A percentile compares a stretch with the other conserved stretches of the same genome.
These are phyloP conservation scores for Rhododendron williamsianum DNA, from an alignment of 148 eudicot species.

Conservation along the genomic window DNA sequence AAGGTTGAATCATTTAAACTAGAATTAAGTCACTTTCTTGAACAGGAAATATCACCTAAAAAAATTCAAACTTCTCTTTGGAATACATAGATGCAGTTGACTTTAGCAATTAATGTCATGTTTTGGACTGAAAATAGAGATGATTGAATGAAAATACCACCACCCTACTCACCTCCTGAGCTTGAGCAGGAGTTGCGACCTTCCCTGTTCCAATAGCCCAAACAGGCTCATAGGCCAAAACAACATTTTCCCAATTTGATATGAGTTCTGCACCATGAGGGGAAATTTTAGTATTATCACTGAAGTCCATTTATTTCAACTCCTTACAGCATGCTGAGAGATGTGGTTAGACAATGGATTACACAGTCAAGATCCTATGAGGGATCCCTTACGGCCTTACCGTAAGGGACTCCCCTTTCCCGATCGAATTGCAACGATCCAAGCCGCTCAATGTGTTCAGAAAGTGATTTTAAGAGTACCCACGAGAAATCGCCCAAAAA, in stretches of 20 bases:
- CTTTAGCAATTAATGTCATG: not conserved
- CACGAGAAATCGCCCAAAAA: too few relatives aligned
- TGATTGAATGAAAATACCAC: conserved; percentile 2
- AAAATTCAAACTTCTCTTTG: not conserved
- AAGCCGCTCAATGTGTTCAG: too few relatives aligned
- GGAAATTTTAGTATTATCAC: not conserved
- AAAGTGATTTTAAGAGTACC: too few relatives aligned
- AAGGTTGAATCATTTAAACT: not conserved
- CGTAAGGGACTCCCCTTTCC: too few relatives aligned
- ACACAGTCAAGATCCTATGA: too few relatives aligned
- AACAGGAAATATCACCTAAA: not conserved
- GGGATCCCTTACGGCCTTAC: too few relatives aligned
- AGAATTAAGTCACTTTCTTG: not conserved
- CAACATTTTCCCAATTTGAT: conserved; percentile 61
- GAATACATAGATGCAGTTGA: not conserved
- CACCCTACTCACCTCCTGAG: conserved; percentile 66
- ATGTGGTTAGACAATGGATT: too few relatives aligned
- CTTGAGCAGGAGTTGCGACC: conserved; percentile 79
- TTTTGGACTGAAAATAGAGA: not conserved
- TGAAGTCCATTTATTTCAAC: too few relatives aligned
- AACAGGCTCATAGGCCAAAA: conserved; percentile 79
- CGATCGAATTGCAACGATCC: too few relatives aligned
- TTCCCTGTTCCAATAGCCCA: conserved; percentile 97
- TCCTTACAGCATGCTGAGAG: not conserved
- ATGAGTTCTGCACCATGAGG: conserved; percentile 39